Conservation (phyloP, 495 filamentous ascomycete species). For the Penicillium ochrochloron region DNA sequence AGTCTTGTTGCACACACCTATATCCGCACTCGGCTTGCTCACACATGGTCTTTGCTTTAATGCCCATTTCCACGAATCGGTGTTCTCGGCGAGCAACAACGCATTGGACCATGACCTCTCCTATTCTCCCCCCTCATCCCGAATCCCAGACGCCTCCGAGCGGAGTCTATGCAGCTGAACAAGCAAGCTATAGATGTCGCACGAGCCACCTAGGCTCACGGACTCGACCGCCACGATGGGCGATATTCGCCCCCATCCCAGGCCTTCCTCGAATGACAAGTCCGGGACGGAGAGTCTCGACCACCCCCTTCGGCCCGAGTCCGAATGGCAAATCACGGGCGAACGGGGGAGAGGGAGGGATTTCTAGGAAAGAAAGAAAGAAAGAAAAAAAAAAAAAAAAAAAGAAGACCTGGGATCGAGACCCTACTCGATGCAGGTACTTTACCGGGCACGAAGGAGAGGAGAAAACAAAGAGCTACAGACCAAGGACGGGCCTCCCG, state of each 20-base stretch:
- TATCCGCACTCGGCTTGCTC: neutral
- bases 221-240: slow-evolving; percentile 4
- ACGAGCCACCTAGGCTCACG: slow-evolving; percentile 6
- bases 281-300: slow-evolving; percentile 7
- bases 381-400: too few species aligned
- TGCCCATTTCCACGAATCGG: slow-evolving; percentile 12
- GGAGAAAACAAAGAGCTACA: neutral
- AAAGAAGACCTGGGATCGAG: neutral
- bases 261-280: slow-evolving; percentile 11
- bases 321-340: slow-evolving; percentile 6
- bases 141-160: neutral
- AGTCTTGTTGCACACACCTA: too few species aligned
- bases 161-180: neutral
- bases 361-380: neutral
- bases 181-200: slow-evolving; percentile 3
- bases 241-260: neutral
- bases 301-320: slow-evolving; percentile 12
- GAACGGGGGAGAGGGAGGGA: neutral
- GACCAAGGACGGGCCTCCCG: neutral
- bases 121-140: neutral
- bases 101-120: neutral
- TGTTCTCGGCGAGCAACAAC: neutral
- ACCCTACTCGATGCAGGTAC: slow-evolving; percentile 6
- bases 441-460: neutral
- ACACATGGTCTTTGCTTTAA: neutral